Evolutionary conservation across 2,329 filamentous ascomycete species (phyloP).

Genomic region (Fusarium algeriense): DNA sequence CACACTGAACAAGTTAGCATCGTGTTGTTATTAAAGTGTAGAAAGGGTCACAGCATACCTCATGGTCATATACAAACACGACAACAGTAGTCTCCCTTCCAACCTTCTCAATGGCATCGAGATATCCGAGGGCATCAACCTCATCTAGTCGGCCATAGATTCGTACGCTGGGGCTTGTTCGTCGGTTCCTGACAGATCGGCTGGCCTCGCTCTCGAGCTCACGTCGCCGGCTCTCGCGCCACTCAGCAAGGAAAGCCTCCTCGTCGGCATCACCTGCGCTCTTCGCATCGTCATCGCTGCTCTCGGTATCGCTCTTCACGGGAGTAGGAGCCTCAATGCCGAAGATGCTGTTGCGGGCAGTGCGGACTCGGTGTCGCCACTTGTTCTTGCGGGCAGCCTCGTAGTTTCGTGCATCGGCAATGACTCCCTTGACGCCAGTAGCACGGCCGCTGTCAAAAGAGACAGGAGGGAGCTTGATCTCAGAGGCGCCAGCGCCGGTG

Average conservation of each 20-base stretch:
- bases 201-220: conserved; percentile 77
- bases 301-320: conserved; percentile 59
- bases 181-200: conserved; percentile 69
- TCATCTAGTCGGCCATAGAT: conserved; percentile 83
- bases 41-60: conserved; percentile 68
- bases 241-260: conserved; percentile 83
- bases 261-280: conserved; percentile 74
- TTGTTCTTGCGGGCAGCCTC: conserved; percentile 73
- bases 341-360: conserved; percentile 68
- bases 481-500: conserved; percentile 57
- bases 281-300: conserved; percentile 58
- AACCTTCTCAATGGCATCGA: conserved; percentile 97
- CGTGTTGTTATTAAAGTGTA: not conserved
- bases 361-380: conserved; percentile 65
- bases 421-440: conserved; percentile 88
- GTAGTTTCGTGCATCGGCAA: conserved; percentile 84
- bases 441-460: conserved; percentile 76
- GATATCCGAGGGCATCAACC: conserved; percentile 90
- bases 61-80: conserved; percentile 91
- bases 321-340: conserved; percentile 54
- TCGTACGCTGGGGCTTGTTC: conserved; percentile 80
- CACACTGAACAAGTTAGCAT: conserved; percentile 68
- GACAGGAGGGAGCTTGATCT: conserved; percentile 71
- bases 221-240: conserved; percentile 83
- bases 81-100: conserved; percentile 84